Base-by-base conservation (phyloP, 257 asterid species). In the Solanum tarijense region DNA sequence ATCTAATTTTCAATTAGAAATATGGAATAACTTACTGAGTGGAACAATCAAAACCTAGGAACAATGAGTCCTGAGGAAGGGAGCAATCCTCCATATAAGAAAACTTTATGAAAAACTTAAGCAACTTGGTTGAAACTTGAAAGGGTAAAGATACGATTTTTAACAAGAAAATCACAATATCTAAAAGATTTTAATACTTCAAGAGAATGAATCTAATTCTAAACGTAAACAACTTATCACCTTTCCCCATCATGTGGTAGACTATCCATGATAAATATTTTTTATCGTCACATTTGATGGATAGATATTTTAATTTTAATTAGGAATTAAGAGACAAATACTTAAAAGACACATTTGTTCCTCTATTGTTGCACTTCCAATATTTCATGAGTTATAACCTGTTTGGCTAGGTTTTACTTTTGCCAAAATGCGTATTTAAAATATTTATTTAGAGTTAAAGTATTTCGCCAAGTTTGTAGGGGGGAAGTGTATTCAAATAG, bases 11-110 rank as follows among this genome's bases (percentile, higher is more conserved):
- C 32, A 84, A 3, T 23, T 23, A 2, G 25, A 88, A 43, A 87
- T 12, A 65, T 48, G 74, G 78, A 90, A 84, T 9, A 48, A 75
- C 92, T 92, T 79, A 93, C 94, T 93, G 95, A 43, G 95, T 92
- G 71, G 94, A 93, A 83, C 94, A 89, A 86, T 93, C 95, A 76
- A 93, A 91, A 5, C 94, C 95, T 29, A 93, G 93, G 89, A 91
- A 93, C 35, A 92, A 38, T 58, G 94, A 91, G 81, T 69, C 93
- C 35, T 52, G 89, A 36, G 94, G 94, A 65, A 91, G 91, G 79
- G 92, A 90, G 82, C 32, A 90, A 66, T 89, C 90, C 87, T 89
- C 93, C 95, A 93, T 92, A 65, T 48, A 32, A 76, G 52, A 36
- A 66, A 88, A 85, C 8, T 69, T 23, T 4, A 14, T 71, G 18